These are phyloP conservation scores for Closterium sp. DNA, from an alignment of 139 green algal genomes.

Conservation along the genomic window DNA sequence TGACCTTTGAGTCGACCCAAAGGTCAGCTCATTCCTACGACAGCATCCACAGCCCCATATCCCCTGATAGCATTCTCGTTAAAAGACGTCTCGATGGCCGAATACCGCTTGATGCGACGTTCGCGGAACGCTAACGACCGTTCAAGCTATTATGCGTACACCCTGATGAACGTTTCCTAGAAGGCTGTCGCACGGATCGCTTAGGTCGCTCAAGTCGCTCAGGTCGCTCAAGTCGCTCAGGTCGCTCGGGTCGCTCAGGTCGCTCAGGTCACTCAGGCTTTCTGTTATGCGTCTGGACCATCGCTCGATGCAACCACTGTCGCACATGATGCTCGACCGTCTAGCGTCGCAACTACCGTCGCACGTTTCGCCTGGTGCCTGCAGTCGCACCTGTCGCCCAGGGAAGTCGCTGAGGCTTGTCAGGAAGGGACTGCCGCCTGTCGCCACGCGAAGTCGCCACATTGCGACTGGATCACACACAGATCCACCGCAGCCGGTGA, in stretches of 20 bases:
- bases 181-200: neutral
- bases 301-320: neutral
- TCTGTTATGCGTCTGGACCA: neutral
- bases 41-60: neutral
- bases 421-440: neutral
- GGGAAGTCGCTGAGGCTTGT: neutral
- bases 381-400: neutral
- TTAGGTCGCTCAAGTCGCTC: neutral
- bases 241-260: neutral
- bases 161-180: neutral
- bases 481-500: neutral
- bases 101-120: neutral
- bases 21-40: too few species aligned
- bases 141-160: neutral
- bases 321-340: neutral
- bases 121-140: neutral
- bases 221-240: neutral
- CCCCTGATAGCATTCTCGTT: neutral
- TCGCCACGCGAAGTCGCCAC: neutral
- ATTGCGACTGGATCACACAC: neutral
- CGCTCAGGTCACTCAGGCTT: neutral
- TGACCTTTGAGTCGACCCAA: too few species aligned
- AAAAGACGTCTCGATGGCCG: neutral
- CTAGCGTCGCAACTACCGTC: neutral
- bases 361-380: neutral